Base-by-base conservation (phyloP, 1,284 basidiomycete species). In the Trametes sp. region DNA sequence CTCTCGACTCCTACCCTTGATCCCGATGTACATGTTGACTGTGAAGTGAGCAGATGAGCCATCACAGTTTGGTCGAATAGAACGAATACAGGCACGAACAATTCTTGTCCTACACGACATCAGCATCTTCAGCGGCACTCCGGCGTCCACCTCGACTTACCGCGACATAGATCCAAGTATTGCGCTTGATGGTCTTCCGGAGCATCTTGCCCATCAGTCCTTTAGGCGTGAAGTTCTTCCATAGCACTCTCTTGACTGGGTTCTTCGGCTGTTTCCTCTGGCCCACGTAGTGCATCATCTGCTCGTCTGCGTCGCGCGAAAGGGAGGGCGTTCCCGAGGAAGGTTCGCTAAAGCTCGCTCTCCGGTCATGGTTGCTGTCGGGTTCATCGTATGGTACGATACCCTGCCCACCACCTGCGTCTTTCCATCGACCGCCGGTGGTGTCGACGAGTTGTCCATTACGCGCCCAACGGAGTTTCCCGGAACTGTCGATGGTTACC, bases 1-100 rank as follows among this genome's bases (percentile, higher is more conserved):
- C 52, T 24, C 10, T 16, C 8, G n/a, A 48, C 16, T 26, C 68
- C 38, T 61, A 82, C 83, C 77, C 76, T 93, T 92, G 68, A 92
- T 88, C 0, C 88, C 89, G 57, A 92, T 80, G 72, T 88, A 92
- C 10, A 92, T 77, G 69, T 91, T 90, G 70, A 86, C 84, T 88
- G 61, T 29, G 19, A 29, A 13, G 33, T 4, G 31, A 31, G 14
- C 24, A 58, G 9, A 46, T 24, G 1, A 16, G 23, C 31, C 11
- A 49, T 50, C 42, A 62, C 26, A 29, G 42, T 46, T 21, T 59
- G 21, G 16, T 46, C 16, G 38, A 26, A n/a, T n/a, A 31, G 49
- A 58, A 16, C 8, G 36, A 53, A 3, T 8, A 29, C 49, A 45
- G 36, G 45, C 10, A 73, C 80, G 50, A 52, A 83, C 82, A 85